Evolutionary conservation across 768 basidiomycete species (phyloP).

Genomic region (Butyriboletus loyo): DNA sequence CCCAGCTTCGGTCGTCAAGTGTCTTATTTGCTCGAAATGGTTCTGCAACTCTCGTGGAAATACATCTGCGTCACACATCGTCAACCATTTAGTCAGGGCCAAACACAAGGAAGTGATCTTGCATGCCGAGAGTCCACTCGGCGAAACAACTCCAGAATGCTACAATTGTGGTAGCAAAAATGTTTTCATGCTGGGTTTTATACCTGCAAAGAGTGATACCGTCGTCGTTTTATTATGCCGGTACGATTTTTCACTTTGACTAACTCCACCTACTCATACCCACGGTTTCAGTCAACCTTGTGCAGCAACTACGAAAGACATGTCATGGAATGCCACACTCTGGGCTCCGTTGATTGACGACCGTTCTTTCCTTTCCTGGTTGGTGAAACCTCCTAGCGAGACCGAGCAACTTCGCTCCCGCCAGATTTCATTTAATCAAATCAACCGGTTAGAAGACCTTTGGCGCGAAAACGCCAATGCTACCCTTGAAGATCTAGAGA

Average conservation of each 20-base stretch:
- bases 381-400: slow-evolving; percentile 96
- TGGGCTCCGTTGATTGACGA: slow-evolving; percentile 99
- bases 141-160: slow-evolving; percentile 97
- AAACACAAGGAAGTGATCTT: slow-evolving; percentile 99
- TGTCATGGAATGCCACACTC: slow-evolving; percentile 95
- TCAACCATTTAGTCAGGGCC: slow-evolving; percentile 97
- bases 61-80: slow-evolving; percentile 97
- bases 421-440: slow-evolving; percentile 95
- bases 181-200: slow-evolving; percentile 99
- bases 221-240: slow-evolving; percentile 96
- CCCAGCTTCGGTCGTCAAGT: slow-evolving; percentile 95
- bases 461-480: slow-evolving; percentile 97
- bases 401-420: slow-evolving; percentile 94
- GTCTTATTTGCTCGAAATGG: slow-evolving; percentile 89
- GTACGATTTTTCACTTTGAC: slow-evolving; percentile 41
- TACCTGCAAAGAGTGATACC: slow-evolving; percentile 98
- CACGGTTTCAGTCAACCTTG: slow-evolving; percentile 78
- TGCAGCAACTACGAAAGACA: slow-evolving; percentile 94
- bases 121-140: slow-evolving; percentile 91
- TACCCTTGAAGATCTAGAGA: slow-evolving; percentile 94
- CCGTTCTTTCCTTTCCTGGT: slow-evolving; percentile 97
- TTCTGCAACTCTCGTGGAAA: slow-evolving; percentile 99
- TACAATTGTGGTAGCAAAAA: slow-evolving; percentile 99
- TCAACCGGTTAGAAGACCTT: slow-evolving; percentile 94
- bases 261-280: not conserved